Conservation (phyloP, 192 early-diverging fungal species). For the Phlyctochytrium arcticum region DNA sequence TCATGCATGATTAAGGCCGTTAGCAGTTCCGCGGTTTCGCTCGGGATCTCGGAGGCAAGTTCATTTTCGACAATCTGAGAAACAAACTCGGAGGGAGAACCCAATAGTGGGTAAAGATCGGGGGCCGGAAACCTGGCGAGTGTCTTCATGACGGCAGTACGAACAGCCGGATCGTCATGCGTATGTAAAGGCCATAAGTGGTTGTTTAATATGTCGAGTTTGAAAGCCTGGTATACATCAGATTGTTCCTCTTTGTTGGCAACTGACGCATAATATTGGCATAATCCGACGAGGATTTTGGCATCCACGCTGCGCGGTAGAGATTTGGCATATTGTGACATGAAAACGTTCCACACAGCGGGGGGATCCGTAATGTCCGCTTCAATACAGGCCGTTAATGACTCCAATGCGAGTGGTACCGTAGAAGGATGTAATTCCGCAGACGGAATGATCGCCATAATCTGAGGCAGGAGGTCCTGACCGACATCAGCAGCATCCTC, state of each 20-base stretch:
- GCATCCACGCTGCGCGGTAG: neutral
- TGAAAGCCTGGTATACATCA: conserved; percentile 17
- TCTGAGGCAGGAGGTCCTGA: conserved; percentile 16
- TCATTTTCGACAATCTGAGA: neutral
- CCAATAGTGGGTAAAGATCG: conserved; percentile 15
- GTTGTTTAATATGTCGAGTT: conserved; percentile 6
- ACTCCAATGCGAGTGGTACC: neutral
- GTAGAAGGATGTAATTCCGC: conserved; percentile 5
- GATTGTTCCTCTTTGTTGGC: conserved; percentile 16
- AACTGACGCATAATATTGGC: conserved; percentile 20
- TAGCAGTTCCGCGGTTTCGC: neutral
- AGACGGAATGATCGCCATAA: conserved; percentile 4
- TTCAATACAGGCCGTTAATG: conserved; percentile 15
- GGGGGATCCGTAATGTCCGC: conserved; percentile 23
- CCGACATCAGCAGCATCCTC: conserved; percentile 8
- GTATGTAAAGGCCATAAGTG: conserved; percentile 5
- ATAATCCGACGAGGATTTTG: neutral
- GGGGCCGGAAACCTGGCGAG: conserved; percentile 13
- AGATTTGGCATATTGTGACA: conserved; percentile 1
- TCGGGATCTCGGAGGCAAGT: neutral
- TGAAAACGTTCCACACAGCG: conserved; percentile 25
- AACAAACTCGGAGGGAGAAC: conserved; percentile 12
- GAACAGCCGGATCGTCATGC: neutral
- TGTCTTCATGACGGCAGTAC: conserved; percentile 4
- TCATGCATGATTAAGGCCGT: conserved; percentile 23